Percentiles rank a stretch among this genome's conserved stretches.
Conservation (phyloP, 208 protist species). For the Trichomonas gallinae region DNA sequence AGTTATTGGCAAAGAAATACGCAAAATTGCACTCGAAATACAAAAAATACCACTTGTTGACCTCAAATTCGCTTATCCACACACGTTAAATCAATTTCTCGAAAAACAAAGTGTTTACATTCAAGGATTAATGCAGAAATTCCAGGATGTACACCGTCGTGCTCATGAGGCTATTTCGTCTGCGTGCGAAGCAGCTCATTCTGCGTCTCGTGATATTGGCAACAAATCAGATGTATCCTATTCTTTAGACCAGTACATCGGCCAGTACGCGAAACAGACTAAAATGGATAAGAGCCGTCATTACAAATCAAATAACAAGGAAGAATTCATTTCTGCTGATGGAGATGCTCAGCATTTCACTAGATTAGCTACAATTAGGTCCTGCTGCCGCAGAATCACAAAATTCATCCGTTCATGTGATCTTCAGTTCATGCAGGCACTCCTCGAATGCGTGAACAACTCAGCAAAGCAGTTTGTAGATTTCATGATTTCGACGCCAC, state of each 20-base stretch:
- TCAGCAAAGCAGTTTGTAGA: background rate
- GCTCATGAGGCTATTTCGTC: background rate
- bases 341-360: background rate
- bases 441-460: background rate
- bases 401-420: background rate
- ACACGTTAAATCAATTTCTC: background rate
- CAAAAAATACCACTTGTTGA: background rate
- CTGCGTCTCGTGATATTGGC: background rate
- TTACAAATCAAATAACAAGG: background rate
- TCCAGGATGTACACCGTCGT: background rate
- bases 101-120: background rate
- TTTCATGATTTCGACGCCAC: background rate
- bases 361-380: background rate
- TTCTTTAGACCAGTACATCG: background rate
- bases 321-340: background rate
- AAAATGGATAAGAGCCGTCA: background rate
- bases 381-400: background rate
- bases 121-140: background rate
- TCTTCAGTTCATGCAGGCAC: background rate
- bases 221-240: background rate
- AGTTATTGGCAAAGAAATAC: background rate
- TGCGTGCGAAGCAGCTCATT: background rate
- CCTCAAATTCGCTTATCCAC: background rate
- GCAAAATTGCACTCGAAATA: background rate
- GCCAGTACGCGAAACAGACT: background rate